Base-by-base conservation (phyloP, 2,329 filamentous ascomycete genomes). In the Claviceps africana region DNA sequence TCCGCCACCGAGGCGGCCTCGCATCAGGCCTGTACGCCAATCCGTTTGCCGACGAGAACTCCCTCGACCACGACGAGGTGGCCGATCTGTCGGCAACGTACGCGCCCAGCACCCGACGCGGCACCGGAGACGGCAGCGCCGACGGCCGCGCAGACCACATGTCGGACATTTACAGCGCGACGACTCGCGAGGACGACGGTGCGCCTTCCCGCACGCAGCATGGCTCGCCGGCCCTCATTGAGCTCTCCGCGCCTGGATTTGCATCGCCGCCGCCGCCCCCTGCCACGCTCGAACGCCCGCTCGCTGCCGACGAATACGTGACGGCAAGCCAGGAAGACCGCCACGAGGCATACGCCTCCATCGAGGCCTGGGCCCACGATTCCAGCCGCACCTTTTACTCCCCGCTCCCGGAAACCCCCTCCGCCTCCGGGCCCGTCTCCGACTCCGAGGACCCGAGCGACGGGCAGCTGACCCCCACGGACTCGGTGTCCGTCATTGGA, bases 321-420 rank as follows among this genome's bases (percentile, higher is more conserved):
- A 75, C 76, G 0, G 72, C 75, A 9, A 71, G 73, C 43, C 70
- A 76, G 57, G 69, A 73, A 3, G 67, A 72, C 52, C 64, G 63
- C 21, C 62, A 69, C 15, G 72, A 75, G 15, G 73, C 76, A 1
- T 82, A 76, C 60, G 74, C 75, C 46, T 80, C 78, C 1, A 83
- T 83, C 57, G 78, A 83, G 60, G 81, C 80, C 0, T 83, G 81
- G 80, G 79, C 80, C 1, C 73, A 80, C 57, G 67, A 72, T 53
- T 76, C 75, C 4, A 68, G 68, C 60, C 65, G 69, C 10, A 72
- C 73, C 59, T 82, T 82, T 59, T 82, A 82, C 69, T 82, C 79
- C 6, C 78, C 79, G 4, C 71, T 82, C 22, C 78, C 78, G 13
- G 70, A 69, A 22, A 74, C 76, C 1, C 76, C 74, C 2, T 74